Evolutionary conservation across 2,329 filamentous ascomycete genomes (phyloP), one percentile per base, ranked within the genome.

Genomic region (Apiospora aurea): DNA sequence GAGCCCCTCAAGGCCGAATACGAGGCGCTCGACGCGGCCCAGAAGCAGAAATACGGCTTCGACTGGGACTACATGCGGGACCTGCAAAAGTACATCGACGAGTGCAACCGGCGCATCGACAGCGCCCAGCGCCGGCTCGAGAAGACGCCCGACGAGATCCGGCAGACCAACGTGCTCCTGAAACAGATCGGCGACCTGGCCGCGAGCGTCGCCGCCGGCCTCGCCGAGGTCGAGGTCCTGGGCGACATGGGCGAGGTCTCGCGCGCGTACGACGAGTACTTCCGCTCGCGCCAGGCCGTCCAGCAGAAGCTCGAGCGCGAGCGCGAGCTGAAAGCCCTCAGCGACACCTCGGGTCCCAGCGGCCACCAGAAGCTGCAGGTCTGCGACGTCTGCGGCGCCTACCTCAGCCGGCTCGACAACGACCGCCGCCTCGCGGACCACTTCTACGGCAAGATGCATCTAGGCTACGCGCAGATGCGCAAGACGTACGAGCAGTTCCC

Each of bases 391-490:
- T 99, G 96, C 82, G 96, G 96, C 74, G 96, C 96, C 7, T 99
- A 98, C 81, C 88, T 99, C 49, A 95, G 92, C 74, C 87, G 96
- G 29, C 88, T 99, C 44, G 96, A 99, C 81, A 99, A 99, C 80
- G 96, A 99, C 81, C 90, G 96, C 47, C 89, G 96, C 43, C 82
- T 99, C 79, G 96, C 96, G 26, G 96, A 99, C 81, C 96, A 99
- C 82, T 99, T 99, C 81, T 98, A 98, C 82, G 96, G 96, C 29
- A 99, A 99, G 87, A 99, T 99, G 96, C 96, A 99, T 80, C 85
- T 99, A 72, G 96, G 96, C 0, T 99, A 98, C 81, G 96, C 96
- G 21, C 94, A 97, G 84, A 99, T 99, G 96, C 91, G 96, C 77
- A 97, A 96, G 87, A 96, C 95, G 3, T 95, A 90, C 78, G 95